phyloP scores from a whole-genome alignment of 805 yeast species.

The Yamadazyma akitaensis region DNA sequence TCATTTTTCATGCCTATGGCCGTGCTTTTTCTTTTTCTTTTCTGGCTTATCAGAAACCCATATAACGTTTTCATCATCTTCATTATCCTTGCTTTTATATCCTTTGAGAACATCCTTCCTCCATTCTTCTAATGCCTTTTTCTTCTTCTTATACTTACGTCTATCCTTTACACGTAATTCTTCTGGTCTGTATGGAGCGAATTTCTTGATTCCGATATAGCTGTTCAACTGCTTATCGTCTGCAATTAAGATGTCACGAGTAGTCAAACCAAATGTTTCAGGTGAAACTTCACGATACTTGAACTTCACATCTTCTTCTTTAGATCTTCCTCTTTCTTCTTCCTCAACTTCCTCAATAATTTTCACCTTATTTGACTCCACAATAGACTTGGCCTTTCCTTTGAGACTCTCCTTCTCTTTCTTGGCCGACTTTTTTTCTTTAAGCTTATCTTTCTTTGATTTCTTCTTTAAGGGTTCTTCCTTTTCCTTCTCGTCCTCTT shows the following conservation, averaged over 20 bases:
- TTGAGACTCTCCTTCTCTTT: conserved; percentile 59
- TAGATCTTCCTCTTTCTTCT: conserved; percentile 52
- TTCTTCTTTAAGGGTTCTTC: conserved; percentile 28
- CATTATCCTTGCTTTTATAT: conserved; percentile 46
- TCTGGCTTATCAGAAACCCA: conserved; percentile 23
- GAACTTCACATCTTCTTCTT: conserved; percentile 52
- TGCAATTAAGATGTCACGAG: conserved; percentile 86
- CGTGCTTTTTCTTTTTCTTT: conserved; percentile 8
- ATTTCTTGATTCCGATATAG: conserved; percentile 82
- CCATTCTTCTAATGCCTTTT: conserved; percentile 85
- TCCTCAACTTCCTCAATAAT: conserved; percentile 68
- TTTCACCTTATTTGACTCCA: conserved; percentile 67
- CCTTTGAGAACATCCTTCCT: conserved; percentile 73
- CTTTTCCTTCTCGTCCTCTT: conserved; percentile 12
- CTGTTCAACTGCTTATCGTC: conserved; percentile 83
- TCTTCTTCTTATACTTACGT: conserved; percentile 72
- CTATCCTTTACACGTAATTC: conserved; percentile 73
- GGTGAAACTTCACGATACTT: conserved; percentile 94
- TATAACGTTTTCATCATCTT: conserved; percentile 32
- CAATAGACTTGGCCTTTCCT: conserved; percentile 70
- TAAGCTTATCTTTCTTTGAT: conserved; percentile 53
- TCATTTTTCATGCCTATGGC: conserved; percentile 5
- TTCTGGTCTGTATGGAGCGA: conserved; percentile 86
- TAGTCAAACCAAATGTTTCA: conserved; percentile 80
- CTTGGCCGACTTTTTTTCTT: conserved; percentile 55